Conservation (phyloP, 345 rosid genomes). For the Brassica carinata region DNA sequence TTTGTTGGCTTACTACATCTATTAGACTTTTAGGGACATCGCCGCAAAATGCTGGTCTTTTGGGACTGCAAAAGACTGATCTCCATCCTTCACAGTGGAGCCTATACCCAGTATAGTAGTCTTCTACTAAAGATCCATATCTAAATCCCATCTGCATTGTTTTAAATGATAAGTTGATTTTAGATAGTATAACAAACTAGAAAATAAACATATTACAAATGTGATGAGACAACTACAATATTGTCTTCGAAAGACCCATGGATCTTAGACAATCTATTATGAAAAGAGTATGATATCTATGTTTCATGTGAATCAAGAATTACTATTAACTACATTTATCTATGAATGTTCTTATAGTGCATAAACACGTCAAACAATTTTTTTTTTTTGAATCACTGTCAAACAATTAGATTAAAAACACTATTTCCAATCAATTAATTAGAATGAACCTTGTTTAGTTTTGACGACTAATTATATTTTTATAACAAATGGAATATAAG, state of each 20-base stretch:
- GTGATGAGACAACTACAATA: neutral
- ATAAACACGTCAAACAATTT: neutral
- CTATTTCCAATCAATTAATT: neutral
- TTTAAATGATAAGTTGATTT: neutral
- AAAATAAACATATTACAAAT: neutral
- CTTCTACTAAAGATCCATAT: constrained; percentile 80
- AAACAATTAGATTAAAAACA: neutral
- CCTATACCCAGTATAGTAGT: constrained; percentile 56
- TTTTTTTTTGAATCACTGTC: no score
- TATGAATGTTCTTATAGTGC: neutral
- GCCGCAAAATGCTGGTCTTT: constrained; percentile 63
- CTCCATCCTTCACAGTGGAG: constrained; percentile 76
- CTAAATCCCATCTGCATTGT: constrained; percentile 56
- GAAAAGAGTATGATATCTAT: neutral
- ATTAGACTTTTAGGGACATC: constrained; percentile 52
- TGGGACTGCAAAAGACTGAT: constrained; percentile 58
- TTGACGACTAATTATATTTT: neutral
- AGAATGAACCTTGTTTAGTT: no score
- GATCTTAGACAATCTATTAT: neutral
- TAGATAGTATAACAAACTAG: neutral
- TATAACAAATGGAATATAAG: neutral
- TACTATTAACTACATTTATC: neutral
- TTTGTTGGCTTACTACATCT: constrained; percentile 57
- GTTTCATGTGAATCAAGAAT: neutral
- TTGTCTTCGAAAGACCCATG: neutral